A percentile compares a stretch with the other conserved stretches of the same genome.
Conservation (phyloP, 169 alveolate genomes). For the Sarcocystis neurona region DNA sequence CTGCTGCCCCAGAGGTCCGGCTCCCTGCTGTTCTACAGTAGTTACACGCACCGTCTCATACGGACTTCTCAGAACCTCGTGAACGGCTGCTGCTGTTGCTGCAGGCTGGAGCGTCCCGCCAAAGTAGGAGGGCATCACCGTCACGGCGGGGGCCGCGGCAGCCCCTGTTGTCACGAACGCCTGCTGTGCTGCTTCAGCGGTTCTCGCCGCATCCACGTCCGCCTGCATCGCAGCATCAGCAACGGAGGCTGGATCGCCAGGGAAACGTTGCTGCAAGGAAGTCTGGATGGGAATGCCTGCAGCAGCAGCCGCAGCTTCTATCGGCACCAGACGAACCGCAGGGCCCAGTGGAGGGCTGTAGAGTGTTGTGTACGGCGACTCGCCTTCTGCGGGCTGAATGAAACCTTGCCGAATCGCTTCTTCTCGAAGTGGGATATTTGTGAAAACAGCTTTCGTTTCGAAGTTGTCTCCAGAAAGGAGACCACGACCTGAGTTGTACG, state of each 20-base stretch:
- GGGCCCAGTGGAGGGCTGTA: neutral
- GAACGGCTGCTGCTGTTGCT: neutral
- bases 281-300: no score
- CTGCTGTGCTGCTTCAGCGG: neutral
- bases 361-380: neutral
- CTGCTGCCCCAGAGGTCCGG: slow-evolving; percentile 1
- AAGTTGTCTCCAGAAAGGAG: neutral
- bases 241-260: no score
- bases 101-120: neutral
- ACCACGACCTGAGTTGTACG: neutral
- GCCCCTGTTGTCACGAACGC: neutral
- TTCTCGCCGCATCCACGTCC: neutral
- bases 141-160: neutral
- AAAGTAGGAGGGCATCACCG: neutral
- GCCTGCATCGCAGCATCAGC: no score
- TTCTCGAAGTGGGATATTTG: neutral
- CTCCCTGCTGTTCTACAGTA: neutral
- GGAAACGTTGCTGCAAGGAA: no score
- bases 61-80: neutral
- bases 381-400: neutral
- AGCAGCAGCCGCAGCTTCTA: no score
- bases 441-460: slow-evolving; percentile 9
- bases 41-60: neutral
- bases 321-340: neutral
- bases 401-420: neutral